A percentile compares a stretch with the other conserved stretches of the same genome.
Conservation (phyloP, 2,329 filamentous ascomycete species). For the Westerdykella aurantiaca region DNA sequence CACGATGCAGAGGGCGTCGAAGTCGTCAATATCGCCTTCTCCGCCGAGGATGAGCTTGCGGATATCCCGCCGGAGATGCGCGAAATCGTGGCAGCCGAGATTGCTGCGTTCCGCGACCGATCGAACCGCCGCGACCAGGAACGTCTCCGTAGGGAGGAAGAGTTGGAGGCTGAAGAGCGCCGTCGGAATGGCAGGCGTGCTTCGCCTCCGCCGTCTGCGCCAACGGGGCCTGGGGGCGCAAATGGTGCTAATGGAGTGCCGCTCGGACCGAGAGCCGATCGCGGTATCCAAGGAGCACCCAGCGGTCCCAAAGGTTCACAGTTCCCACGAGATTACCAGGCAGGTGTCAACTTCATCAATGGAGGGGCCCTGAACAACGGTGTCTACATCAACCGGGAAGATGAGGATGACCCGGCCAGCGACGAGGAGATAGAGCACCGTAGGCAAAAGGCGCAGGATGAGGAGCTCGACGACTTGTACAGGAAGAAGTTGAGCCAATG, state of each 20-base stretch:
- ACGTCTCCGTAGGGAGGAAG: conserved; percentile 80
- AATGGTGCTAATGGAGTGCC: conserved; percentile 66
- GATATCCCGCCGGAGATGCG: conserved; percentile 96
- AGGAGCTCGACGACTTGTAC: conserved; percentile 74
- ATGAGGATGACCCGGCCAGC: conserved; percentile 80
- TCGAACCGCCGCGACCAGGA: conserved; percentile 86
- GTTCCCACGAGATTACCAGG: conserved; percentile 66
- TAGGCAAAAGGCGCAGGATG: conserved; percentile 62
- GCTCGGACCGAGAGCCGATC: conserved; percentile 60
- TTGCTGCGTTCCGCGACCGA: conserved; percentile 86
- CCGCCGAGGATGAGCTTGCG: conserved; percentile 79
- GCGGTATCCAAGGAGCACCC: conserved; percentile 67
- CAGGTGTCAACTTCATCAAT: conserved; percentile 76
- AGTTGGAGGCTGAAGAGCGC: conserved; percentile 81
- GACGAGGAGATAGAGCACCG: conserved; percentile 79
- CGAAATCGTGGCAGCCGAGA: conserved; percentile 89
- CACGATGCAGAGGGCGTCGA: conserved; percentile 63
- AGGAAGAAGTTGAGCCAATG: conserved; percentile 83
- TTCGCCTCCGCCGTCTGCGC: conserved; percentile 60
- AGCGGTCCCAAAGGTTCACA: conserved; percentile 63
- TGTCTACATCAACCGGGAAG: conserved; percentile 56
- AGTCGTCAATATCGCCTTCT: conserved; percentile 81
- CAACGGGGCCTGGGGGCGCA: conserved; percentile 53
- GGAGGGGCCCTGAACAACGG: conserved; percentile 62
- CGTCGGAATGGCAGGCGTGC: conserved; percentile 64